Evolutionary conservation across 1,284 basidiomycete species (phyloP), one percentile per base, ranked within the genome.

Genomic region (Ganoderma resinaceum): DNA sequence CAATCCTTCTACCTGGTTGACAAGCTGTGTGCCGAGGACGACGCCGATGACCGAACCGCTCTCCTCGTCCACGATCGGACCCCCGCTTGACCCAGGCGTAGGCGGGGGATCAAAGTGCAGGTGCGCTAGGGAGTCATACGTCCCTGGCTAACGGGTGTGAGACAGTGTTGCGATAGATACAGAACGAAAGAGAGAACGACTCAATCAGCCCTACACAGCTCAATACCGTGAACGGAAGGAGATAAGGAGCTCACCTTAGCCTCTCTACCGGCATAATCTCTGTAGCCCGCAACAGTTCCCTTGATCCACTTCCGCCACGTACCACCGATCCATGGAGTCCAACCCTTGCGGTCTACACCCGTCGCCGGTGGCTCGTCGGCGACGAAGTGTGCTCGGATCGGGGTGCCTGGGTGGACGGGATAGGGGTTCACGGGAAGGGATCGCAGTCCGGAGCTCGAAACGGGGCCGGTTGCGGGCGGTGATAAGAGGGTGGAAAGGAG

Each of bases 341-440:
- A 89, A 5, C 82, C 85, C 1, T 78, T 72, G 20, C 82, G 81
- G n/a, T 76, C 75, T 5, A 68, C 29, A 7, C 70, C 71, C 2
- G 58, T 20, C 26, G 63, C 29, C 2, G 81, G 86, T 72, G 79
- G 79, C 43, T 78, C 77, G 67, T 86, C 81, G 11, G 80, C 78
- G 64, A 91, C 87, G 67, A 89, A 87, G 71, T 90, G 89, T 7
- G 87, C 86, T 16, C 82, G 83, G 20, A 93, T 82, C 2, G 79
- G 71, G 1, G 87, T 84, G 23, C 84, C 84, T 3, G 81, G 79
- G 0, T 83, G 84, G 2, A 84, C 85, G 0, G 91, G 91, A 75
- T 92, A 93, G 0, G 89, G 91, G 18, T 89, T 91, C 26, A 93
- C 81, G 1, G 91, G 90, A 0, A 93, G 83, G 0, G 88, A 82